Conservation (phyloP, 257 asterid species). For the Solanum ossicruentum region DNA sequence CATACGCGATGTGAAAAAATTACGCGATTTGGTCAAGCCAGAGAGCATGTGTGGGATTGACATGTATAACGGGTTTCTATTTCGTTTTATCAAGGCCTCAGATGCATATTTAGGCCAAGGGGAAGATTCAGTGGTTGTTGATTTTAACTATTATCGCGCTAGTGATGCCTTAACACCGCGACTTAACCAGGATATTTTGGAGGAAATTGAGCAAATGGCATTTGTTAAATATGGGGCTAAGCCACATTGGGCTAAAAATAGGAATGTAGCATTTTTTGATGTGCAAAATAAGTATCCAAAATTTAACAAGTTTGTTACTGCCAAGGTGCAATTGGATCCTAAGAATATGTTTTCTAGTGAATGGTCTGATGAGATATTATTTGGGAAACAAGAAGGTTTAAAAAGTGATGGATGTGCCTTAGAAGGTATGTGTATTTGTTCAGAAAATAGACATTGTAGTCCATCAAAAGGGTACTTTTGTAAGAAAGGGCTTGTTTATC, state of each 20-base stretch:
- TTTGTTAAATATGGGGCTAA: conserved; percentile 47
- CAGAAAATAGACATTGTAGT: conserved; percentile 67
- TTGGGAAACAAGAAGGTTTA: conserved; percentile 10
- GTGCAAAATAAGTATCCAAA: conserved; percentile 34
- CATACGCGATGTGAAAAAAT: conserved; percentile 36
- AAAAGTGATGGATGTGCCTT: conserved; percentile 61
- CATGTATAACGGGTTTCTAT: conserved; percentile 59
- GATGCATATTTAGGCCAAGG: conserved; percentile 49
- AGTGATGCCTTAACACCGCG: conserved; percentile 41
- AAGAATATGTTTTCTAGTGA: conserved; percentile 37
- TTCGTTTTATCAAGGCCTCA: conserved; percentile 51
- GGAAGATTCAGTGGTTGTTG: conserved; percentile 51
- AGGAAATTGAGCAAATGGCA: conserved; percentile 84
- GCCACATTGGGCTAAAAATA: conserved; percentile 88
- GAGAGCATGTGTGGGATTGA: conserved; percentile 65
- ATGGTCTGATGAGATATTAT: conserved; percentile 39
- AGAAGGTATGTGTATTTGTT: conserved; percentile 66
- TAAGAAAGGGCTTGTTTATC: conserved; percentile 43
- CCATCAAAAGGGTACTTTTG: conserved; percentile 56
- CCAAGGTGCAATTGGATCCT: conserved; percentile 41
- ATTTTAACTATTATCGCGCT: conserved; percentile 59
- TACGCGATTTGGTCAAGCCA: conserved; percentile 32
- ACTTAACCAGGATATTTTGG: conserved; percentile 54
- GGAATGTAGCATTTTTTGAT: conserved; percentile 39
- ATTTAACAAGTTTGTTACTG: conserved; percentile 33